These are phyloP conservation scores for Mycocalia duriaeana DNA, from an alignment of 1,284 basidiomycete genomes.

Conservation along the genomic window DNA sequence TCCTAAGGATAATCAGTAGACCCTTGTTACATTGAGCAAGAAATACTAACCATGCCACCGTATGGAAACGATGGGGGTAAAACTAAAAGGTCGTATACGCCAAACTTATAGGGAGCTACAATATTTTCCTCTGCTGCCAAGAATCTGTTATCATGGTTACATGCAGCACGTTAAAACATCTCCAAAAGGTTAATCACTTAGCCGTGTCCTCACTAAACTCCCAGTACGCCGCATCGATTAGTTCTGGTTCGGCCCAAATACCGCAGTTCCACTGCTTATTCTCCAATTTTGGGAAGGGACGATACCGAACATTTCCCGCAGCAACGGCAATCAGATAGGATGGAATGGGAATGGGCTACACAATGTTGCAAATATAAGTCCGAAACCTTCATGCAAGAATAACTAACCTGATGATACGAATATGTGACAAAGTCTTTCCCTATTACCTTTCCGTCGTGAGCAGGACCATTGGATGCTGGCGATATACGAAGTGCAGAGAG, in stretches of 20 bases:
- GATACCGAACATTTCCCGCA: conserved; percentile 77
- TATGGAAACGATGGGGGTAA: conserved; percentile 93
- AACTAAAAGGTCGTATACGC: conserved; percentile 89
- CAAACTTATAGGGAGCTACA: conserved; percentile 77
- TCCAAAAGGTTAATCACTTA: conserved; percentile 36
- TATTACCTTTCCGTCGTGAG: conserved; percentile 63
- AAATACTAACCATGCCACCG: conserved; percentile 69
- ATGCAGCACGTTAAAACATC: background rate
- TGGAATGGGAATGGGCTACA: conserved; percentile 77
- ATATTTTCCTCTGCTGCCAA: conserved; percentile 74
- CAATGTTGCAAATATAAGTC: background rate
- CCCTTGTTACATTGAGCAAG: conserved; percentile 6
- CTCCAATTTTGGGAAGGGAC: conserved; percentile 52
- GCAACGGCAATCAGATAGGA: conserved; percentile 88
- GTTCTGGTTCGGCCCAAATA: conserved; percentile 86
- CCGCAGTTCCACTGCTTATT: conserved; percentile 77
- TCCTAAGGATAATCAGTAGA: conserved; percentile 38
- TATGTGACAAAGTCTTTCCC: conserved; percentile 69
- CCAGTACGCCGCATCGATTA: conserved; percentile 78
- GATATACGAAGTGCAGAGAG: conserved; percentile 80
- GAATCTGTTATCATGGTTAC: conserved; percentile 48
- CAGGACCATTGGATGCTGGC: conserved; percentile 61
- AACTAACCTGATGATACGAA: conserved; percentile 61
- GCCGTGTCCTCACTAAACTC: conserved; percentile 86
- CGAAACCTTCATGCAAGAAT: background rate